Conservation (phyloP, 805 yeast species). For the Metschnikowia borealis region DNA sequence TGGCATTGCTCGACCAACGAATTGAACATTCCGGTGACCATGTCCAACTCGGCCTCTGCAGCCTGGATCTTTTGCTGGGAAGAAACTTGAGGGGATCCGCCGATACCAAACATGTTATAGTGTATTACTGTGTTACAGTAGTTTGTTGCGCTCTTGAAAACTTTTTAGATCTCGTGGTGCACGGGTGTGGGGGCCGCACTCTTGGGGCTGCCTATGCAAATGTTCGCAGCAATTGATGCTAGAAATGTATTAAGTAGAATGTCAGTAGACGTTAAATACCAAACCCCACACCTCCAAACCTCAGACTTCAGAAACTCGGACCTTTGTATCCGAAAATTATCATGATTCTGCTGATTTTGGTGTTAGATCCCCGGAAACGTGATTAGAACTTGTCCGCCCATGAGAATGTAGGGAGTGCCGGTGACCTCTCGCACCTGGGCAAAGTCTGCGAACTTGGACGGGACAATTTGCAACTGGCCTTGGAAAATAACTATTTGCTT, state of each 20-base stretch:
- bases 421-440: conserved; percentile 17
- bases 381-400: conserved; percentile 35
- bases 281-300: no score
- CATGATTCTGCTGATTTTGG: no score
- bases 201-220: background rate
- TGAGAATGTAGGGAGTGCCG: conserved; percentile 22
- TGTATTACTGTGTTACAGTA: background rate
- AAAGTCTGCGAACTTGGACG: conserved; percentile 28
- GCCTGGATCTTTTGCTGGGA: conserved; percentile 78
- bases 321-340: no score
- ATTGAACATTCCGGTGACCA: conserved; percentile 98
- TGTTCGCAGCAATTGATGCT: conserved; percentile 1
- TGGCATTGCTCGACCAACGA: conserved; percentile 84
- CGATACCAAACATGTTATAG: conserved; percentile 63
- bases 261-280: background rate
- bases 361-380: conserved; percentile 33
- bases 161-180: conserved; percentile 10
- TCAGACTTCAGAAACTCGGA: no score
- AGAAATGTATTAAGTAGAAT: background rate
- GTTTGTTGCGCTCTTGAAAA: conserved; percentile 9
- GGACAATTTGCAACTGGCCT: conserved; percentile 31
- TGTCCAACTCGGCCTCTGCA: conserved; percentile 95
- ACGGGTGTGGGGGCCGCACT: conserved; percentile 9
- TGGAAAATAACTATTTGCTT: conserved; percentile 35
- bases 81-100: conserved; percentile 65